phyloP scores from a whole-genome alignment of 83 land plant genomes.

The Picea mariana region DNA sequence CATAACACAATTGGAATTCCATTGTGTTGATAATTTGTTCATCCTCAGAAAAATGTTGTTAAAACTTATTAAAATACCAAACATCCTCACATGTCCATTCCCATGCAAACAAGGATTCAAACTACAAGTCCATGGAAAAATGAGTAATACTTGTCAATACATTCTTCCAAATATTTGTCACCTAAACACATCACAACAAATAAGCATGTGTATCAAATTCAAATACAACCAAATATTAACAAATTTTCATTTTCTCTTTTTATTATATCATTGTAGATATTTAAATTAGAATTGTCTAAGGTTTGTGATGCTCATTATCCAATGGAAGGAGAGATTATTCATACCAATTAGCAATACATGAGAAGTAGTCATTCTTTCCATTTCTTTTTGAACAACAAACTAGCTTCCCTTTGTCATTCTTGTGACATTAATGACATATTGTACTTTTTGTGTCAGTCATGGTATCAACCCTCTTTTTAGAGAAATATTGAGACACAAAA shows the following conservation, averaged over 20 bases:
- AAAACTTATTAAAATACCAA: constrained; percentile 4
- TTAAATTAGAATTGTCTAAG: neutral
- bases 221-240: neutral
- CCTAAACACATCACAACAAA: neutral
- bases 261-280: neutral
- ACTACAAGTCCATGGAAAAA: constrained; percentile 73
- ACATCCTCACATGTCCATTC: constrained; percentile 27
- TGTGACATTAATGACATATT: constrained; percentile 80
- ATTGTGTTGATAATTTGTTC: neutral
- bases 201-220: neutral
- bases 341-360: constrained; percentile 67
- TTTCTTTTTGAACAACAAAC: constrained; percentile 61
- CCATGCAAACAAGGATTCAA: constrained; percentile 63
- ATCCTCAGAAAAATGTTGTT: neutral
- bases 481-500: neutral
- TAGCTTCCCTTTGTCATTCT: constrained; percentile 35
- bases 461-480: constrained; percentile 40
- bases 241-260: neutral
- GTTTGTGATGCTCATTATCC: neutral
- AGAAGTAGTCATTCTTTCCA: constrained; percentile 50
- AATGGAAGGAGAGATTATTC: neutral
- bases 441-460: constrained; percentile 41
- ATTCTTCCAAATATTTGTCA: constrained; percentile 39
- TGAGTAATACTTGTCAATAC: constrained; percentile 58
- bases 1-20: neutral